Conservation (phyloP, 305 asterid species). For the Fraxinus xanthoxyloides region DNA sequence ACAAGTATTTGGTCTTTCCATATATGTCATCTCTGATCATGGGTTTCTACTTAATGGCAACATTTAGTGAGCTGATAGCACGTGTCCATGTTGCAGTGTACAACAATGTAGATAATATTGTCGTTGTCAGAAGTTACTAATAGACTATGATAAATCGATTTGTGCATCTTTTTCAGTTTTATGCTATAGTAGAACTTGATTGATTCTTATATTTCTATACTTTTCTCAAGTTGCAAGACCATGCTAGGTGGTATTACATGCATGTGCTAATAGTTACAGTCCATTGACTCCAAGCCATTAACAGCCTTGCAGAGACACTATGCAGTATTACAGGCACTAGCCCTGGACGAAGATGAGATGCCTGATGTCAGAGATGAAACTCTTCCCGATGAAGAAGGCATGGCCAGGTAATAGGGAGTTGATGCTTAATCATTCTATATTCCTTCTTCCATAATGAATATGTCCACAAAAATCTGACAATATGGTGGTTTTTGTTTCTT, state of each 20-base stretch:
- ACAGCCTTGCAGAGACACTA: constrained; percentile 94
- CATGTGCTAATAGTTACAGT: constrained; percentile 8
- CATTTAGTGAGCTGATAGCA: not conserved
- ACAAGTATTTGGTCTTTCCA: not conserved
- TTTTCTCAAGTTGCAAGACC: not conserved
- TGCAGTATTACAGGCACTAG: constrained; percentile 89
- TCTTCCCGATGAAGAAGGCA: constrained; percentile 95
- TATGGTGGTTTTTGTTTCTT: not conserved
- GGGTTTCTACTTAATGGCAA: not conserved
- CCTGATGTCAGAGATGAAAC: constrained; percentile 92
- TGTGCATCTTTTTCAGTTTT: not conserved
- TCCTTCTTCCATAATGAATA: not conserved
- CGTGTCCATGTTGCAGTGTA: not conserved
- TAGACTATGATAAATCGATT: not conserved
- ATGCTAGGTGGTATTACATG: not conserved
- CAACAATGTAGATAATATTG: not conserved
- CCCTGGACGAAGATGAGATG: constrained; percentile 92
- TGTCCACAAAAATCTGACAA: not conserved
- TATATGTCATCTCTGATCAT: not conserved
- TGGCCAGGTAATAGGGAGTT: constrained; percentile 56
- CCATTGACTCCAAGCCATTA: constrained; percentile 14
- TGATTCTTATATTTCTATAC: not conserved
- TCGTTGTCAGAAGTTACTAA: not conserved
- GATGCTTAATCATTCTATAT: not conserved
- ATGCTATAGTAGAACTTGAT: not conserved